Base-by-base conservation (phyloP, 805 yeast genomes). In the Hanseniaspora thailandica region DNA sequence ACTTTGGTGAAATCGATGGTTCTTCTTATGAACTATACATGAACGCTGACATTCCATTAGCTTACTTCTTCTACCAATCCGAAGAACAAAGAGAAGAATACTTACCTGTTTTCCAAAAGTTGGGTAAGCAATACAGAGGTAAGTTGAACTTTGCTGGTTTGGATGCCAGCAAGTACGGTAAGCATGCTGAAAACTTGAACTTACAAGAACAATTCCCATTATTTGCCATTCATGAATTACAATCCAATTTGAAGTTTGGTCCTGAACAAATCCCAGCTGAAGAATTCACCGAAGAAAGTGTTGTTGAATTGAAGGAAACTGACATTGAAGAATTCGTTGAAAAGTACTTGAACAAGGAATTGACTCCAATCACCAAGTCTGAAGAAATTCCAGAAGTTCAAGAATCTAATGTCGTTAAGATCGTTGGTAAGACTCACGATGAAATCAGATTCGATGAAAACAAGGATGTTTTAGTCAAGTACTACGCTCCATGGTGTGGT, bases 401-500 rank as follows among this genome's bases (percentile, higher is more conserved):
- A 75, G 84, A 82, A 62, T 75, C 78, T 48, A 79, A 83, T 52
- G 90, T 84, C 45, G 72, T 74, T 66, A 82, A 78, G 63, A 75
- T 90, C 60, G 97, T 90, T 57, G 95, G 87, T 60, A 77, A 80
- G 71, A 86, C 81, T 64, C 93, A 86, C 70, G 83, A 84, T 48
- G 78, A 75, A 33, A 70, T 86, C 56, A 76, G 86, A 51, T 69
- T 68, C 30, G 81, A 81, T 61, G 63, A 65, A 50, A 63, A 59
- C 20, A 83, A 80, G 71, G 90, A 84, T 65, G 82, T 85, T 35
- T 70, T 89, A 55, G 95, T 90, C 54, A 85, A 86, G 73, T 90
- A 89, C 71, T 89, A 86, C 65, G 97, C 97, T 47, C 94, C 95
- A 71, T 89, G 96, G 96, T 88, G 96, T 74, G 94, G 96, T 45